phyloP scores from a whole-genome alignment of 192 early-diverging fungal species.

The Helicostylum pulchrum region DNA sequence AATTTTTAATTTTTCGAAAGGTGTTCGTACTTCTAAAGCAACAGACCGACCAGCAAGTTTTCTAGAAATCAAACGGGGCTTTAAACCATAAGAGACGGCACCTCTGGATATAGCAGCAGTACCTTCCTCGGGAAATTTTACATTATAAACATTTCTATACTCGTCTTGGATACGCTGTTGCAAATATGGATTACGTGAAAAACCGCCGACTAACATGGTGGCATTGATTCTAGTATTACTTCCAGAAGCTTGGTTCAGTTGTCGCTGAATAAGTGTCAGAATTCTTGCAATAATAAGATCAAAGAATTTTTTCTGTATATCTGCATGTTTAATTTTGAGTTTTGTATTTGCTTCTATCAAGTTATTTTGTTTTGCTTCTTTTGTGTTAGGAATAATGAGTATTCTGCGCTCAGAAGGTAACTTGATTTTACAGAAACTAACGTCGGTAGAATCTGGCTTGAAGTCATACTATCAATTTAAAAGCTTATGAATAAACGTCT shows the following conservation, averaged over 20 bases:
- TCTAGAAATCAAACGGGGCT: slow-evolving; percentile 23
- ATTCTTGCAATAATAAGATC: slow-evolving; percentile 46
- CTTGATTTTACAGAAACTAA: too few relatives aligned
- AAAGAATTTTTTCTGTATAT: slow-evolving; percentile 41
- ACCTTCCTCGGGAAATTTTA: slow-evolving; percentile 32
- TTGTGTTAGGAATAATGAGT: too few relatives aligned
- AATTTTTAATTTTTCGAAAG: too few relatives aligned
- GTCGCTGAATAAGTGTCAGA: slow-evolving; percentile 34
- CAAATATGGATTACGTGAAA: slow-evolving; percentile 49
- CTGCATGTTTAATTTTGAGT: slow-evolving; percentile 29
- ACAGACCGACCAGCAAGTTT: too few relatives aligned
- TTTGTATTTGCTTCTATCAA: background rate
- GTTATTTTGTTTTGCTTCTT: too few relatives aligned
- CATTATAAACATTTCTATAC: slow-evolving; percentile 30
- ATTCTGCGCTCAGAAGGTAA: too few relatives aligned
- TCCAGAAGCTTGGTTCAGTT: slow-evolving; percentile 18
- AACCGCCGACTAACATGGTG: slow-evolving; percentile 51
- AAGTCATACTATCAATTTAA: too few relatives aligned
- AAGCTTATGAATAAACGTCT: too few relatives aligned
- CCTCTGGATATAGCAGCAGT: slow-evolving; percentile 46
- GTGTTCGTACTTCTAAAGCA: too few relatives aligned
- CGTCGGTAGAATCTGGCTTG: too few relatives aligned
- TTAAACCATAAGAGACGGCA: slow-evolving; percentile 49
- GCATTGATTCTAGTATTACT: slow-evolving; percentile 31
- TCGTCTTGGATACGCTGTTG: slow-evolving; percentile 43